Evolutionary conservation across 345 rosid genomes (phyloP), one percentile per base, ranked within the genome.

Genomic region (Citropsis articulata): DNA sequence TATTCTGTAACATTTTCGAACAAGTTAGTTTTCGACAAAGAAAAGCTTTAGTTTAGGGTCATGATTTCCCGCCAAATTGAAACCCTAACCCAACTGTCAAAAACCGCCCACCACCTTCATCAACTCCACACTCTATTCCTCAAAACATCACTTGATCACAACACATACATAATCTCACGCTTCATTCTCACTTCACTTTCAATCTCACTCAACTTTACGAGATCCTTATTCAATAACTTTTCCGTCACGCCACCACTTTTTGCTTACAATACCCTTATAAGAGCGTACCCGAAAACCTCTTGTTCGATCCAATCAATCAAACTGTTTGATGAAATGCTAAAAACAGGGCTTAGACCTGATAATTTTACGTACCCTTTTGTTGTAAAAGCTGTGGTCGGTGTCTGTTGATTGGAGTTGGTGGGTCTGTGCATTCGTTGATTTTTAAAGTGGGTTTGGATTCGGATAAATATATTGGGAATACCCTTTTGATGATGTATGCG

Each of bases 401-500:
- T 48, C 73, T 73, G 40, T 59, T 63, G 81, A n/a, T 63, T 1
- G 40, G 83, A 27, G 61, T 79, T 31, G 83, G 82, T 1, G 48
- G 70, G 66, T 77, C 62, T 0, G 69, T 79, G 66, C 83, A 76
- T 76, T 79, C 84, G 8, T 19, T 79, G 78, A 68, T 79, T 69
- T 27, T 75, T 13, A 79, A 77, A 65, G 38, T 12, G 19, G 83
- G 87, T 7, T 73, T 81, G 45, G 77, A 57, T 45, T 62, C 24
- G 33, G 81, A 81, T 67, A 79, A 77, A 77, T 84, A 78, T 33
- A 65, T 81, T 1, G 81, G 81, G 60, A 79, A 79, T 53, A 81
- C 84, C 53, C 85, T 81, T 40, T 19, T 84, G 57, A 33, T 79
- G 7, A 84, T 81, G 78, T 89, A 81, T 38, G 84, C 82, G 2